Conservation (phyloP, 768 basidiomycete species). For the Leccinum boreale region DNA sequence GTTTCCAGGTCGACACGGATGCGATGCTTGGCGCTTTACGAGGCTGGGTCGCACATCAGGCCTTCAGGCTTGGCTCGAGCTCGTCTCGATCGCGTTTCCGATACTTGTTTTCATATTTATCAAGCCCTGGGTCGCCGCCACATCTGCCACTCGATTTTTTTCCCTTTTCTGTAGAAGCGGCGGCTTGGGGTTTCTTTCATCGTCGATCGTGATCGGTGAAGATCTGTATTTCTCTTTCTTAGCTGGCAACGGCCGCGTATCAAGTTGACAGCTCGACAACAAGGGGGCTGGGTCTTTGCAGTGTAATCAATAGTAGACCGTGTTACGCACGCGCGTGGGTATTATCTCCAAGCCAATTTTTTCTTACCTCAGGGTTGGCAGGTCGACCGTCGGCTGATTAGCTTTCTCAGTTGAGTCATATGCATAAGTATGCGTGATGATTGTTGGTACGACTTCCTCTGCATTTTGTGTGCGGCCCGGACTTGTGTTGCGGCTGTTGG, state of each 20-base stretch:
- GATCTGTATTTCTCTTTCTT: neutral
- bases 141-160: constrained; percentile 3
- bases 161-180: neutral
- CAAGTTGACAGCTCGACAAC: neutral
- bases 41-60: neutral
- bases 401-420: neutral
- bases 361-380: neutral
- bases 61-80: neutral
- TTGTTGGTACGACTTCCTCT: neutral
- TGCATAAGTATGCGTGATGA: neutral
- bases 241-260: neutral
- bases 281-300: neutral
- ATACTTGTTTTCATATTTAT: constrained; percentile 21
- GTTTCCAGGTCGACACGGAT: constrained; percentile 7
- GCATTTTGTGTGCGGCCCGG: neutral
- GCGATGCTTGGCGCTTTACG: constrained; percentile 1
- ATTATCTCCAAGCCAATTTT: neutral
- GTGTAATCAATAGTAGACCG: neutral
- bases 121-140: neutral
- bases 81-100: neutral
- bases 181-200: neutral
- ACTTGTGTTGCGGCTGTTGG: neutral
- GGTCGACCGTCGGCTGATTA: neutral
- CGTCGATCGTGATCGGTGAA: constrained; percentile 7
- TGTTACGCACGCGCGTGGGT: neutral